A percentile compares a stretch with the other conserved stretches of the same genome.
Conservation (phyloP, 441 rosid species). For the Syzygium malaccense region DNA sequence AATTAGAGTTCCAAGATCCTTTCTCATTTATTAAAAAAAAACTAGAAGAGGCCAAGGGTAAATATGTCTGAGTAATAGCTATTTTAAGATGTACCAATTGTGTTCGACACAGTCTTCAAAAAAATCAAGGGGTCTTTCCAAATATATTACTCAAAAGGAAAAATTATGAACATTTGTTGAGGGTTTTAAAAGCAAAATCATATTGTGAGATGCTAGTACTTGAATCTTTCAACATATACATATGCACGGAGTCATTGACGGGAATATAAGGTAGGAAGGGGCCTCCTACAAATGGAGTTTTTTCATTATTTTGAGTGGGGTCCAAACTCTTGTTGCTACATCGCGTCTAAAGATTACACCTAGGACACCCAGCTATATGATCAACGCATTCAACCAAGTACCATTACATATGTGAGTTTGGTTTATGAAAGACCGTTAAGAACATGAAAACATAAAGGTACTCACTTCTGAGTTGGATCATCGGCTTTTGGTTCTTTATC, state of each 20-base stretch:
- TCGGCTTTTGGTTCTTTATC: background rate
- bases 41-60: background rate
- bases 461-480: background rate
- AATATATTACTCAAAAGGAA: background rate
- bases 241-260: background rate
- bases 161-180: background rate
- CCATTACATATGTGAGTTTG: background rate
- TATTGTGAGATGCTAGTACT: background rate
- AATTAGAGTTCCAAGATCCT: background rate
- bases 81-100: background rate
- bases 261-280: background rate
- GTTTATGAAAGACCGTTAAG: background rate
- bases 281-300: background rate
- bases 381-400: background rate
- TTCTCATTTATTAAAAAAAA: background rate
- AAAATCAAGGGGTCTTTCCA: background rate
- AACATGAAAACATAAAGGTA: background rate
- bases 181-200: background rate
- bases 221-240: background rate
- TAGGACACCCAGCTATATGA: background rate
- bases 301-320: background rate
- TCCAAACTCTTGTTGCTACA: background rate
- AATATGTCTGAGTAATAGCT: background rate
- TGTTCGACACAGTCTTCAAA: background rate
- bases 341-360: background rate